Conservation (phyloP, 2,329 filamentous ascomycete genomes). For the Aspergillus bombycis region DNA sequence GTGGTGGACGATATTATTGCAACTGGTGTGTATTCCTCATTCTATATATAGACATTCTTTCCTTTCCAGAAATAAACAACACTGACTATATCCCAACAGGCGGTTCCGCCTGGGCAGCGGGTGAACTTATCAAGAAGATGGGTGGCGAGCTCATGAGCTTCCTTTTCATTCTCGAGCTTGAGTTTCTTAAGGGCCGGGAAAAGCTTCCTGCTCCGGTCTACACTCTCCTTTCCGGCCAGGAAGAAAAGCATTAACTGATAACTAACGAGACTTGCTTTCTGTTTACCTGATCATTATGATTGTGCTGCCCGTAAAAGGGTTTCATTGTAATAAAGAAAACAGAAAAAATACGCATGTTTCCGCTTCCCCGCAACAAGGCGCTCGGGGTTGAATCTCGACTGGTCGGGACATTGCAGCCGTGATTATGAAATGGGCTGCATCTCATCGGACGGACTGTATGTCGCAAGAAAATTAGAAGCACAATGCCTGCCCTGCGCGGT, state of each 20-base stretch:
- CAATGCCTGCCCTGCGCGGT: neutral
- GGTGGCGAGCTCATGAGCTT: conserved; percentile 86
- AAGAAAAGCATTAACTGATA: conserved; percentile 30
- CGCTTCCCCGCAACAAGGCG: neutral
- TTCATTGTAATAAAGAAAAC: conserved; percentile 9
- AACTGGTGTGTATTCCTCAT: conserved; percentile 68
- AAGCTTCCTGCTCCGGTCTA: conserved; percentile 84
- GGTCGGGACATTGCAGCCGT: neutral
- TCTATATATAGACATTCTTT: neutral
- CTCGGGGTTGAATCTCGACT: neutral
- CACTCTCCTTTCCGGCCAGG: conserved; percentile 75
- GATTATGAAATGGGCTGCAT: conserved; percentile 4
- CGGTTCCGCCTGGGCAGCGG: conserved; percentile 87
- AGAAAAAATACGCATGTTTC: conserved; percentile 7
- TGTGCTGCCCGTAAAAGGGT: conserved; percentile 1
- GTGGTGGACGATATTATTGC: conserved; percentile 98
- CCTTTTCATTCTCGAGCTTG: conserved; percentile 93
- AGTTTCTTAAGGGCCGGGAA: conserved; percentile 86
- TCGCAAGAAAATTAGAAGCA: neutral
- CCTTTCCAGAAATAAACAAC: neutral
- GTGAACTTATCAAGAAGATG: conserved; percentile 80
- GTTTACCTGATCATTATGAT: neutral
- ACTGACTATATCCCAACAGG: conserved; percentile 56
- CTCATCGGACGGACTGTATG: neutral
- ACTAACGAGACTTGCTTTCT: conserved; percentile 11